Conservation (phyloP, 208 protist species). For the Leishmania turanica region DNA sequence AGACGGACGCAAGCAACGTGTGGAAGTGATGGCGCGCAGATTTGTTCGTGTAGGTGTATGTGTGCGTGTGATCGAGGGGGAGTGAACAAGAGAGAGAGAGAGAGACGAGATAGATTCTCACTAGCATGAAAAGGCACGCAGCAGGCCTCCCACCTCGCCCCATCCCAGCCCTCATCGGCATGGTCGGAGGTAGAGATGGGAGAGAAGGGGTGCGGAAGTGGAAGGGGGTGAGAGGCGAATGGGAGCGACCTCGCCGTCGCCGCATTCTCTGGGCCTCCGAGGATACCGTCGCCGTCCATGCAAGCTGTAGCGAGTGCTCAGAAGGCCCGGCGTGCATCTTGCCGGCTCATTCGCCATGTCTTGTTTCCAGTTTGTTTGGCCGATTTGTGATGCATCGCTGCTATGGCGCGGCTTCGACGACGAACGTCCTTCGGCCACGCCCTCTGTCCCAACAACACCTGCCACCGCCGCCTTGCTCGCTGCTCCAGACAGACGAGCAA, state of each 20-base stretch:
- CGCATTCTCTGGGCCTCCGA: not conserved
- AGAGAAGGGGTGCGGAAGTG: not conserved
- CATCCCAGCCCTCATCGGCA: not conserved
- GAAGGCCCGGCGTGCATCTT: not conserved
- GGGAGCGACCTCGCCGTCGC: not conserved
- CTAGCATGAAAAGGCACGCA: not conserved
- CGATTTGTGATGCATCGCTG: not conserved
- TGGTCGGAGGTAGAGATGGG: not conserved
- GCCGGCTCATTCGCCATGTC: not conserved
- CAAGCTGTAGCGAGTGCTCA: not conserved
- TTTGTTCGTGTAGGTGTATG: conserved; percentile 3
- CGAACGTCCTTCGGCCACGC: not conserved
- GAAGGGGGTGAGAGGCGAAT: not conserved
- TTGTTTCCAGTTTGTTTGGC: not conserved
- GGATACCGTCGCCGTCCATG: not conserved
- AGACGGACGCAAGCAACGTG: not conserved
- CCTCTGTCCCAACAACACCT: not conserved
- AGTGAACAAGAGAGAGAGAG: not conserved
- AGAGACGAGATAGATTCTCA: not conserved
- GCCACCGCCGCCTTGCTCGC: not conserved
- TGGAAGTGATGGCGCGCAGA: not conserved
- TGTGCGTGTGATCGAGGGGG: not conserved
- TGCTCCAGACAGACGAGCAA: not conserved
- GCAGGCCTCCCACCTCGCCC: too few species aligned
- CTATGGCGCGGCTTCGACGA: not conserved